A percentile compares a stretch with the other conserved stretches of the same genome.
Conservation (phyloP, 2,329 filamentous ascomycete species). For the Aspergillus sp. region DNA sequence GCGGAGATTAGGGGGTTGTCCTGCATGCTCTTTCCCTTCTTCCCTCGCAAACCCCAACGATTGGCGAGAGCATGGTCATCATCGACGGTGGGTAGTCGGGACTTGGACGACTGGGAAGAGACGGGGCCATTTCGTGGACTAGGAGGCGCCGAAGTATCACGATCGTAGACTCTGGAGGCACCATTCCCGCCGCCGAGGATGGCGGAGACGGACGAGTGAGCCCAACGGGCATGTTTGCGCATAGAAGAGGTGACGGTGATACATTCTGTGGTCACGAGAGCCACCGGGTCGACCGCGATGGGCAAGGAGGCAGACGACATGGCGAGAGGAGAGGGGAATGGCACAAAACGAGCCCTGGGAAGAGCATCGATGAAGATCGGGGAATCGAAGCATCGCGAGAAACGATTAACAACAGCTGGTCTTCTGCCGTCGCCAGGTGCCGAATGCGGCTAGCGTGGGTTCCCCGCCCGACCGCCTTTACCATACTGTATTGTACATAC, state of each 20-base stretch:
- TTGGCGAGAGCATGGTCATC: slow-evolving; percentile 58
- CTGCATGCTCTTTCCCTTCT: slow-evolving; percentile 95
- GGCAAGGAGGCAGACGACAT: slow-evolving; percentile 48
- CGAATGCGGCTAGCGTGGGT: not conserved
- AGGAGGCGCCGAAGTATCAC: slow-evolving; percentile 35
- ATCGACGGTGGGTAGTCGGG: slow-evolving; percentile 23
- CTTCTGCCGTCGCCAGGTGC: not conserved
- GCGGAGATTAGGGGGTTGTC: slow-evolving; percentile 95
- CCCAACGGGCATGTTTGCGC: slow-evolving; percentile 94
- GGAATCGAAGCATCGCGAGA: slow-evolving; percentile 22
- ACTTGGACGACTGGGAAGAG: slow-evolving; percentile 12
- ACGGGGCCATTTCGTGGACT: slow-evolving; percentile 25
- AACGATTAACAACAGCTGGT: not conserved
- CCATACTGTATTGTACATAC: not conserved
- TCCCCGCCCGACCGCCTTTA: not conserved
- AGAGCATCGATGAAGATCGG: slow-evolving; percentile 14
- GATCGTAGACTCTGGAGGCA: slow-evolving; percentile 42
- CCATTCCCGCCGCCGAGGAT: slow-evolving; percentile 78
- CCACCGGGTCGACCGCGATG: slow-evolving; percentile 84
- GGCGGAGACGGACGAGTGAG: slow-evolving; percentile 90
- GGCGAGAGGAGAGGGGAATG: slow-evolving; percentile 3
- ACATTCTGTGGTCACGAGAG: slow-evolving; percentile 95
- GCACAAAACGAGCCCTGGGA: not conserved
- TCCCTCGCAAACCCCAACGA: slow-evolving; percentile 87
- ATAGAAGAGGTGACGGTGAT: slow-evolving; percentile 97